Evolutionary conservation across 73 alveolate species (phyloP), one percentile per base, ranked within the genome.

Genomic region (Paramecium sexaurelia): DNA sequence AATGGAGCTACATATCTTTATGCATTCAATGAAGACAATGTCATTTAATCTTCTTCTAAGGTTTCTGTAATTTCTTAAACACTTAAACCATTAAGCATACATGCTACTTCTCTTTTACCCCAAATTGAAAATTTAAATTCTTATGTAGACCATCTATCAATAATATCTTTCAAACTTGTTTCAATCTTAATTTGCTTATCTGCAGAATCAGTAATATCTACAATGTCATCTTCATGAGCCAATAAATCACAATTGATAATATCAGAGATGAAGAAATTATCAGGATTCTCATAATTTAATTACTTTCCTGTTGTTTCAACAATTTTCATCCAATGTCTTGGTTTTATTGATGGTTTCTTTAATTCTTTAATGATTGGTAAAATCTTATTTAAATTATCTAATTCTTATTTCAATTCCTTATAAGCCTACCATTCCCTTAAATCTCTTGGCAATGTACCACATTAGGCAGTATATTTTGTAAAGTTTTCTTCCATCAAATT

Each of bases 191-290:
- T 95, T 94, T 99, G 99, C 92, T 99, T 98, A 94, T 99, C 99
- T 35, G 99, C 99, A 17, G 99, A 97, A 69, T 99, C 99, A 32
- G 99, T 96, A 84, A 99, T 98, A 96, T 99, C 99, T 85, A 92
- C 95, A 71, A 95, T 92, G 91, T 99, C 99, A 87, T 98, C 99
- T 87, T 98, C 97, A 94, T 93, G 97, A 37, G 96, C 98, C 71
- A 97, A 96, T 19, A 98, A 95, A 57, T 97, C 96, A 83, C 99
- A 97, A 55, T 96, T 98, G 32, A 98, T 96, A 29, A 98, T 93
- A 85, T 97, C 97, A 55, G 95, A 95, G 73, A 96, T 75, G 15
- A 92, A 87, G 95, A 95, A 96, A 45, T 92, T 87, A 84, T 95
- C 99, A 55, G 95, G 95, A 15, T 71, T 91, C 40, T 94, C 95